Evolutionary conservation across 345 rosid genomes (phyloP).

Genomic region (Rhizophora mangle): DNA sequence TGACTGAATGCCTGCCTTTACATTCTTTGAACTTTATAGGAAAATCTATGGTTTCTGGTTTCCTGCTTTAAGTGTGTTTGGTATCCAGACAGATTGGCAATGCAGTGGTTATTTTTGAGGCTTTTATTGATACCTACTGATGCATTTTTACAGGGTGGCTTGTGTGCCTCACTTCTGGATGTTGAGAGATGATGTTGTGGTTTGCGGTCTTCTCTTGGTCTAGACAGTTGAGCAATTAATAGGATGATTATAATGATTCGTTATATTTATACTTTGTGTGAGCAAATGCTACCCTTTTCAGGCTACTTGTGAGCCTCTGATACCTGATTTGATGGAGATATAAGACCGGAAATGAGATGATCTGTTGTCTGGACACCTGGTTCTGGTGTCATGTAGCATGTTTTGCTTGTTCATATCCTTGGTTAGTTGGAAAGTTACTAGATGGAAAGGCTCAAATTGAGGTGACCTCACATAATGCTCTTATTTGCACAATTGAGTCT

Average conservation of each 20-base stretch:
- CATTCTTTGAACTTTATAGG: too few relatives aligned
- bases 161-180: constrained; percentile 30
- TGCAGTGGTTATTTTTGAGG: constrained; percentile 17
- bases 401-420: too few relatives aligned
- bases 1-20: too few relatives aligned
- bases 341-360: constrained; percentile 24
- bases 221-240: constrained; percentile 16
- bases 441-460: too few relatives aligned
- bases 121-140: constrained; percentile 37
- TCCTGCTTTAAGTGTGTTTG: constrained; percentile 13
- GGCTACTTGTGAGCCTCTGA: constrained; percentile 20
- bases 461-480: too few relatives aligned
- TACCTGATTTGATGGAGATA: constrained; percentile 25
- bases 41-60: not conserved
- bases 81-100: constrained; percentile 5
- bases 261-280: constrained; percentile 15
- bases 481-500: too few relatives aligned
- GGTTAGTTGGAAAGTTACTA: too few relatives aligned
- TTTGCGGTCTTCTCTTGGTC: constrained; percentile 31
- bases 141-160: constrained; percentile 44
- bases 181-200: constrained; percentile 29
- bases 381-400: not conserved
- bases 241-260: constrained; percentile 12
- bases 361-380: constrained; percentile 17
- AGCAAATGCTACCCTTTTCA: constrained; percentile 20